Evolutionary conservation across 495 filamentous ascomycete genomes (phyloP), one percentile per base, ranked within the genome.

Genomic region (Hypoxylon fragiforme): DNA sequence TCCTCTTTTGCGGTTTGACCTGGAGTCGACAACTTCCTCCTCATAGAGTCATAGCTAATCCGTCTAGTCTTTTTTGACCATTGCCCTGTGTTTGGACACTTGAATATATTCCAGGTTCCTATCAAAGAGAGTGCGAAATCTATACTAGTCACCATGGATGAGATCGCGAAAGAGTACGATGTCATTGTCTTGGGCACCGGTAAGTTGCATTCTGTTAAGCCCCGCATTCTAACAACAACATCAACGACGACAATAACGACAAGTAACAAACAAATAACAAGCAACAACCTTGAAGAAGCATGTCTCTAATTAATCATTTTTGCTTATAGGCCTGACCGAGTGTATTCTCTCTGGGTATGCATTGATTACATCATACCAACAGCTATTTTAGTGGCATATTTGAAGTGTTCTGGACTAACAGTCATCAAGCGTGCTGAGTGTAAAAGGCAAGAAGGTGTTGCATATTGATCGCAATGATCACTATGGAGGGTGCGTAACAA

Each of bases 401-500:
- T n/a, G n/a, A n/a, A 9, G 9, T 5, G 18, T 19, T 41, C 18
- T 21, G 21, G 7, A 45, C 63, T 67, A 22, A 65, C 51, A 14
- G 18, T 24, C 34, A 20, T 9, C 38, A 11, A 94, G 90, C 70
- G 94, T 98, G 54, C 80, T 98, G 70, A 96, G 92, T 75, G 95
- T 97, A 49, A 96, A 97, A 79, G 94, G 94, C 56, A 94, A 95
- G 80, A 97, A 97, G 77, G 95, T 98, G 50, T 81, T 98, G 52
- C 95, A 98, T 77, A 97, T 98, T 68, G 94, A 98, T 75, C 87
- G 94, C 73, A 97, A 97, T 72, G 92, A 96, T 68, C 91, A 97
- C 77, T 98, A 98, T 72, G 94, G 94, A 81, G 95, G 91, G 92
- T 95, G 72, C 57, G 89, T 82, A 43, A 24, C 32, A 38, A 37